Percentiles rank a stretch among this genome's conserved stretches.
phyloP scores from a whole-genome alignment of 169 alveolate genomes.

The Perkinsus marinus region DNA sequence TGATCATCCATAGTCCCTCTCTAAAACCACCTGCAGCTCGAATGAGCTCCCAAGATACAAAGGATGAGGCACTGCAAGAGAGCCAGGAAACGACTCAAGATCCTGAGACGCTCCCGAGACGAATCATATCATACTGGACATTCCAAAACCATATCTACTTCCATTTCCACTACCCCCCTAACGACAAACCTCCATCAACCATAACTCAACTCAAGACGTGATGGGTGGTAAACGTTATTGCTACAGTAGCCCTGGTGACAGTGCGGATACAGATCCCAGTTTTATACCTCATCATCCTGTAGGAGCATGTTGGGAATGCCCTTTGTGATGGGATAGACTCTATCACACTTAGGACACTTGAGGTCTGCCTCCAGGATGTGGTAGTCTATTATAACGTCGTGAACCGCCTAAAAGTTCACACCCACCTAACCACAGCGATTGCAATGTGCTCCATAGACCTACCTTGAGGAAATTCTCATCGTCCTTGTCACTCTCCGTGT shows the following conservation, averaged over 20 bases:
- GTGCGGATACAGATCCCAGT: neutral
- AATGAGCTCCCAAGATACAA: too few species aligned
- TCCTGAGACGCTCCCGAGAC: too few species aligned
- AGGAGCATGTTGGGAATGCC: constrained; percentile 39
- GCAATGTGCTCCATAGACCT: too few species aligned
- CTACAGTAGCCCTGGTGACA: neutral
- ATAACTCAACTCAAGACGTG: too few species aligned
- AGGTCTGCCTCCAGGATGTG: constrained; percentile 34
- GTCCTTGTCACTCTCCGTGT: constrained; percentile 14
- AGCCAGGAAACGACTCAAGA: too few species aligned
- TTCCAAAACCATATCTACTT: too few species aligned
- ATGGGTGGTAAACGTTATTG: neutral
- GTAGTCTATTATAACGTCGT: constrained; percentile 14
- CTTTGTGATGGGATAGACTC: constrained; percentile 25
- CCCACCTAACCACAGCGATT: constrained; percentile 3
- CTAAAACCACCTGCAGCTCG: too few species aligned
- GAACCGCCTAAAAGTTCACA: constrained; percentile 1
- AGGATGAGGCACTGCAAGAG: too few species aligned
- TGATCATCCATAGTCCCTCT: too few species aligned
- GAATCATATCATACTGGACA: too few species aligned
- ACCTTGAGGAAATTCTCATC: constrained; percentile 29
- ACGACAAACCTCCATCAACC: too few species aligned
- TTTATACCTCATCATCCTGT: constrained; percentile 8
- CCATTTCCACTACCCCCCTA: too few species aligned
- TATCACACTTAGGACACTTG: constrained; percentile 27